Evolutionary conservation across 169 alveolate species (phyloP), one percentile per base, ranked within the genome.

Genomic region (Plasmodium relictum): DNA sequence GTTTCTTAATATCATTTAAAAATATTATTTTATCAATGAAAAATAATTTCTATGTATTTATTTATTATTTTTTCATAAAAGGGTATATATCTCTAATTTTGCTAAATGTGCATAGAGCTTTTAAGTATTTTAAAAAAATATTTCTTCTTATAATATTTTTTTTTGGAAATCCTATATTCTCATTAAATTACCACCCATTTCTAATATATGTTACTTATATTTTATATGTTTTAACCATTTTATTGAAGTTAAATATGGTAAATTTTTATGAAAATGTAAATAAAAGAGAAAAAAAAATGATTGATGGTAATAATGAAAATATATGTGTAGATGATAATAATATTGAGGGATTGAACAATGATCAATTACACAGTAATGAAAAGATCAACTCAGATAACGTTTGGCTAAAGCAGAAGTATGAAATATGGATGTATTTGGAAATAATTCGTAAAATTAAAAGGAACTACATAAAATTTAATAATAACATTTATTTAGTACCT

Each of bases 381-480:
- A 66, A 48, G 20, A 20, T 45, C 41, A 18, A 10, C 22, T 56
- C 37, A n/a, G 63, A 56, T 39, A 78, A 78, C 42, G 18, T 56
- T 18, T 78, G 89, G 89, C 22, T 78, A 69, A 78, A 78, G 18
- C 89, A 78, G 66, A 78, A 78, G 41, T 78, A 78, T 37, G 89
- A 78, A 78, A 44, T 78, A 78, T 78, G 76, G 89, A 78, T 78
- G 89, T 44, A 63, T 56, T 56, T 78, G 69, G 89, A 78, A 78
- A 78, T 78, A 26, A 63, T 78, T 78, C 89, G 89, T 37, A 63
- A 62, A 14, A 78, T 78, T 78, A 78, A 78, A 59, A 78, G 65
- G 16, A 78, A 78, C 45, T 65, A 78, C 16, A 58, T 63, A 45
- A 78, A 65, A 22, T 78, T 78, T 78, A 78, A 78, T 45, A 78